Conservation (phyloP, 495 filamentous ascomycete genomes). For the Penicillium manginii region DNA sequence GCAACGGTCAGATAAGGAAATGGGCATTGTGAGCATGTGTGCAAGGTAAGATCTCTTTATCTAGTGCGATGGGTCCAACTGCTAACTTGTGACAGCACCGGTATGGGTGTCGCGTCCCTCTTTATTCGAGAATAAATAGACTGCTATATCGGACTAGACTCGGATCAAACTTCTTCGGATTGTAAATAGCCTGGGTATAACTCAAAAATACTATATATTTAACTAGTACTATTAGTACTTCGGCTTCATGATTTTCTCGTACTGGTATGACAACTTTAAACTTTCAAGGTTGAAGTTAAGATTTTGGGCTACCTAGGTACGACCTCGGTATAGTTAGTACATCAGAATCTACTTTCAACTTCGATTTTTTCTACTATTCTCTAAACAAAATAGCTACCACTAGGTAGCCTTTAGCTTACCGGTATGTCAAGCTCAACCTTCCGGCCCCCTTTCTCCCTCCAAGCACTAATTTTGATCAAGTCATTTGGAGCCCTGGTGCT, state of each 20-base stretch:
- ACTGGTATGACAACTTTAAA: no score
- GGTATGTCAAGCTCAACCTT: no score
- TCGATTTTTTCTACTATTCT: no score
- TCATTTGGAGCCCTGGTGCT: background rate
- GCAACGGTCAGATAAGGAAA: constrained; percentile 69
- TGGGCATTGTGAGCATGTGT: constrained; percentile 78
- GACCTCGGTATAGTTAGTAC: no score
- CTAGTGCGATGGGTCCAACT: background rate
- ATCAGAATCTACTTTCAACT: no score
- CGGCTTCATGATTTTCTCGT: no score
- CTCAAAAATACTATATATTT: background rate
- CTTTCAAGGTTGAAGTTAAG: no score
- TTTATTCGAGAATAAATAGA: constrained; percentile 67
- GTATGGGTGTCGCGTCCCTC: constrained; percentile 76
- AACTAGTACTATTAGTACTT: background rate
- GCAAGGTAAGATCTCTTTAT: constrained; percentile 39
- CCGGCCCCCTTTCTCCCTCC: no score
- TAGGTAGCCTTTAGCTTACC: no score
- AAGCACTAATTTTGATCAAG: background rate
- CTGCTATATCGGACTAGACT: background rate
- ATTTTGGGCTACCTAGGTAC: no score
- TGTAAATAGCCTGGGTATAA: constrained; percentile 1
- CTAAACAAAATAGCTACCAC: no score
- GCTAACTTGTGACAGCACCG: constrained; percentile 54
- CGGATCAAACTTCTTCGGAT: background rate